Evolutionary conservation across 2,329 filamentous ascomycete genomes (phyloP).

Genomic region (Cytospora chrysosperma): DNA sequence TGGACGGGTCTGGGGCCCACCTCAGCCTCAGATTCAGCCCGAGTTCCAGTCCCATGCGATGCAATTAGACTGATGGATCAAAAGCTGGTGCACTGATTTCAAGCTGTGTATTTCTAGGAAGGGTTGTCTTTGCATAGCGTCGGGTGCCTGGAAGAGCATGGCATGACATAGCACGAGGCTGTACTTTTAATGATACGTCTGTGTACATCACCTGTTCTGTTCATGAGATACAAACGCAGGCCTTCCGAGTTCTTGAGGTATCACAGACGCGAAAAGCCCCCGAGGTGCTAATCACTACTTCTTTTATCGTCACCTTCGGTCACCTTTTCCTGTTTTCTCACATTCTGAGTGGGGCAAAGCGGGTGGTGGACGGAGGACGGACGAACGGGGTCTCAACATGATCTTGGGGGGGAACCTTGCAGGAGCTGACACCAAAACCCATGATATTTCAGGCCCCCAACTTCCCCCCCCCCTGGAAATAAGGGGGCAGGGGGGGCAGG

Average conservation of each 20-base stretch:
- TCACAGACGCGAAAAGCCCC: neutral
- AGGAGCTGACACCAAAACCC: neutral
- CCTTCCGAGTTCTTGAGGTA: neutral
- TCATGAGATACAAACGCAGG: neutral
- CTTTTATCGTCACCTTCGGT: neutral
- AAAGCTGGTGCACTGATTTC: neutral
- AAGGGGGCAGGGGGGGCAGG: neutral
- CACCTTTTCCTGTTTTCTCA: neutral
- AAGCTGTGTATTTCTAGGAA: neutral
- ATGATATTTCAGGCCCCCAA: neutral
- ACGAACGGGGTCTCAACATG: neutral
- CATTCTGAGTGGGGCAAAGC: neutral
- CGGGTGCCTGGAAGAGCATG: neutral
- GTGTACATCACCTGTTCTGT: neutral
- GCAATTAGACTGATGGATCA: conserved; percentile 9
- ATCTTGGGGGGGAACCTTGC: neutral
- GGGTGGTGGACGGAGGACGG: neutral
- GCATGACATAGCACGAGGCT: neutral
- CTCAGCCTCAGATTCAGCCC: conserved; percentile 11
- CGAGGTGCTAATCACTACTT: neutral
- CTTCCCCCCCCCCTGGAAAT: neutral
- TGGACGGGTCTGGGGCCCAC: conserved; percentile 42
- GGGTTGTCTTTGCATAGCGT: neutral
- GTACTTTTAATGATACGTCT: neutral
- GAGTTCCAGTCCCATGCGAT: conserved; percentile 3